Percentiles rank a stretch among this genome's conserved stretches.
Conservation (phyloP, 2,329 filamentous ascomycete species). For the Colletotrichum tabaci region DNA sequence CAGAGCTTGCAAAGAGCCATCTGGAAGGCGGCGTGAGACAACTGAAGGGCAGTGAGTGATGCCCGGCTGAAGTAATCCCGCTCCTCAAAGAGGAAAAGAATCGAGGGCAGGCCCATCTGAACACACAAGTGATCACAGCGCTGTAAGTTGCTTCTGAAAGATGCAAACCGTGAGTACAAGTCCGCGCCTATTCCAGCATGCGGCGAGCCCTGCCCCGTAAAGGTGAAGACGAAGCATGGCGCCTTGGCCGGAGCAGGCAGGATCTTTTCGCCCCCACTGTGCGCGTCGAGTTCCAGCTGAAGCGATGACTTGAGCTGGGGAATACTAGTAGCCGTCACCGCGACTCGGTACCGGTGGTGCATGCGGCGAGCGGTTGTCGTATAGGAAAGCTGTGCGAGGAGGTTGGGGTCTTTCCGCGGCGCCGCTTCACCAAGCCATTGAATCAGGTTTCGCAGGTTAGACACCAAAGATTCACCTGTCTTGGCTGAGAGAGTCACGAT, state of each 20-base stretch:
- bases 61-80: constrained; percentile 55
- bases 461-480: constrained; percentile 67
- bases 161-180: constrained; percentile 60
- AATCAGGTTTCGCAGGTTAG: constrained; percentile 70
- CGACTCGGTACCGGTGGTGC: constrained; percentile 60
- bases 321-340: constrained; percentile 58
- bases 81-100: constrained; percentile 65
- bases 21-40: constrained; percentile 67
- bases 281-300: constrained; percentile 58
- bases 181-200: constrained; percentile 65
- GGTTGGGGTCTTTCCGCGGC: constrained; percentile 60
- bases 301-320: constrained; percentile 47
- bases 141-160: constrained; percentile 67
- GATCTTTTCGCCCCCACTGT: constrained; percentile 56
- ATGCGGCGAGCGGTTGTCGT: constrained; percentile 77
- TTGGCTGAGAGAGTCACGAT: constrained; percentile 70
- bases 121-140: constrained; percentile 68
- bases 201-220: constrained; percentile 70
- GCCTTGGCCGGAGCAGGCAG: constrained; percentile 57
- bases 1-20: constrained; percentile 71
- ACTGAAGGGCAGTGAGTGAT: constrained; percentile 67
- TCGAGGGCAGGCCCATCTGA: constrained; percentile 68
- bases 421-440: constrained; percentile 62
- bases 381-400: constrained; percentile 73
- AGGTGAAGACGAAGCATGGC: constrained; percentile 66